phyloP scores from a whole-genome alignment of 2,329 filamentous ascomycete species.

The Colletotrichum navitas region DNA sequence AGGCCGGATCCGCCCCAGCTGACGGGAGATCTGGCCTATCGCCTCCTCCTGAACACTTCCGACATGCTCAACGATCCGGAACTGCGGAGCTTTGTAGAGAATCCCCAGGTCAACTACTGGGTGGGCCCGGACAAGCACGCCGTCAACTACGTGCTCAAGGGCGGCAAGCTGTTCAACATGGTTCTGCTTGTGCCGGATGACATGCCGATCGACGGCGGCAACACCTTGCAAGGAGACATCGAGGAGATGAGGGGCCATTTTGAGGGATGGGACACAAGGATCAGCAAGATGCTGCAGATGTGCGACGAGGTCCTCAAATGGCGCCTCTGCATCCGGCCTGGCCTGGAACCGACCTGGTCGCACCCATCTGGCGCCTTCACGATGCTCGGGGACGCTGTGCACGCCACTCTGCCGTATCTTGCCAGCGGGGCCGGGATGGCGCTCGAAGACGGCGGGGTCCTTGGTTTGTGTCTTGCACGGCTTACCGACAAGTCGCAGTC shows the following conservation, averaged over 20 bases:
- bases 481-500: slow-evolving; percentile 55
- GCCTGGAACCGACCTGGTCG: slow-evolving; percentile 65
- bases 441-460: slow-evolving; percentile 69
- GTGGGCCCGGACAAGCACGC: slow-evolving; percentile 47
- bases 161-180: slow-evolving; percentile 48
- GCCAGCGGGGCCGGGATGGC: slow-evolving; percentile 70
- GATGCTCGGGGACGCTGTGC: slow-evolving; percentile 73
- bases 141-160: slow-evolving; percentile 48
- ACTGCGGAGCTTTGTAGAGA: slow-evolving; percentile 43
- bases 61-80: slow-evolving; percentile 46
- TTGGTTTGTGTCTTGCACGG: slow-evolving; percentile 66
- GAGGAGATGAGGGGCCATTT: slow-evolving; percentile 63
- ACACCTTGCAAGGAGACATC: slow-evolving; percentile 61
- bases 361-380: slow-evolving; percentile 68
- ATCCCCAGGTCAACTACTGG: slow-evolving; percentile 47
- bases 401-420: slow-evolving; percentile 74
- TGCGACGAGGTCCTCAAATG: slow-evolving; percentile 72
- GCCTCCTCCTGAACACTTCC: slow-evolving; percentile 45
- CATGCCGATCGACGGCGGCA: slow-evolving; percentile 48
- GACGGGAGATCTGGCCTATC: slow-evolving; percentile 49
- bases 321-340: slow-evolving; percentile 68
- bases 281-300: slow-evolving; percentile 67
- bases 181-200: slow-evolving; percentile 60
- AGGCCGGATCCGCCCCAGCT: slow-evolving; percentile 42
- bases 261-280: slow-evolving; percentile 68